Evolutionary conservation across 108 stramenopile genomes (phyloP), one percentile per base, ranked within the genome.

Genomic region (Cyclotella kingstonii): DNA sequence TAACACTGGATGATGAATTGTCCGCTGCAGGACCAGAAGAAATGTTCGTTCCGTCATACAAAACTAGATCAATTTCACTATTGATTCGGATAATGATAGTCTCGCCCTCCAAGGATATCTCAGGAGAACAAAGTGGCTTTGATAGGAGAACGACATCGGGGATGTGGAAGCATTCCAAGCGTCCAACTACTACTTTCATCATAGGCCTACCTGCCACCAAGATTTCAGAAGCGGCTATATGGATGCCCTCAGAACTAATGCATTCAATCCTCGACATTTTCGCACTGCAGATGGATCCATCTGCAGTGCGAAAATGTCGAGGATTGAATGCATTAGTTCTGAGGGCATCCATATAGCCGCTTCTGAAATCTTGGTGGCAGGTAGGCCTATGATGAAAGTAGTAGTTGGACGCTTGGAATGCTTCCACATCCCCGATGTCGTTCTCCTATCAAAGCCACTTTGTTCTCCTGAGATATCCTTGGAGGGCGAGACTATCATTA

Each of bases 21-120:
- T 10, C 1, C 1, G 52, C 35, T 17, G 31, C 0, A 1, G 52
- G 21, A 2, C n/a, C n/a, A n/a, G n/a, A n/a, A n/a, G n/a, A n/a
- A n/a, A n/a, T n/a, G n/a, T n/a, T n/a, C n/a, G 52, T 21, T 17
- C 36, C 49, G 44, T 48, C 50, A 26, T 45, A 65, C 22, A 42
- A 15, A 25, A 72, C 26, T 26, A 57, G 39, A 30, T 65, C 60
- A 30, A 72, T 27, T 39, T 55, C 27, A 12, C 66, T 44, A 33
- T 53, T 35, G 21, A 72, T 18, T 11, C 45, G n/a, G 19, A 56
- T 29, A 23, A 60, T 25, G 35, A 72, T 30, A 15, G 63, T 40
- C 7, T 57, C 48, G 22, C 70, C 70, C 40, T 65, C 55, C 22
- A 58, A 72, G 15, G 48, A 47, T 2, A 65, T 23, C 40, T 72